phyloP scores from a whole-genome alignment of 108 stramenopile species.

The Skeletonema potamos region DNA sequence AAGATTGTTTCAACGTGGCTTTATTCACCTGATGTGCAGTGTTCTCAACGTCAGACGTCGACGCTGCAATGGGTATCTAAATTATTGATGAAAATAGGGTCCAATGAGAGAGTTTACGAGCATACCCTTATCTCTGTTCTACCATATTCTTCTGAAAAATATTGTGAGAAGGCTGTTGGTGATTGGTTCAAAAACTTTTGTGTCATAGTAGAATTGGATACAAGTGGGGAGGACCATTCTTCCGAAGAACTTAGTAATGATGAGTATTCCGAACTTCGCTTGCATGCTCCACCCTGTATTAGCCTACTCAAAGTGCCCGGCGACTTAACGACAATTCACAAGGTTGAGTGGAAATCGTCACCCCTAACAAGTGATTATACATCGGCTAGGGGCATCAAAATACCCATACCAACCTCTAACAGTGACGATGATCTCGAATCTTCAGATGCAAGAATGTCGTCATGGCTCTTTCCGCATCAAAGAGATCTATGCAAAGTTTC shows the following conservation, averaged over 20 bases:
- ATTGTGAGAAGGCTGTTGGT: not conserved
- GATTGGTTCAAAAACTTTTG: not conserved
- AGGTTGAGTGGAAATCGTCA: not conserved
- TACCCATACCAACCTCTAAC: not conserved
- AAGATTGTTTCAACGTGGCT: constrained; percentile 14
- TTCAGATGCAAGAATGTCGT: not conserved
- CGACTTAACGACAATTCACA: not conserved
- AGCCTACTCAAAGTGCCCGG: not conserved
- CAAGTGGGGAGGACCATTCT: not conserved
- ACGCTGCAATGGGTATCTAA: constrained; percentile 4
- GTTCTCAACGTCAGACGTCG: not conserved
- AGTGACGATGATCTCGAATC: not conserved
- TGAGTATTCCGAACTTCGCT: not conserved
- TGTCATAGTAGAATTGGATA: not conserved
- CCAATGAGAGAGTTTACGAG: constrained; percentile 12
- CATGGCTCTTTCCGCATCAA: constrained; percentile 26
- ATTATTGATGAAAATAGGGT: not conserved
- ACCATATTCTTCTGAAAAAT: not conserved
- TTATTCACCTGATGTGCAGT: not conserved
- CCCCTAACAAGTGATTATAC: not conserved
- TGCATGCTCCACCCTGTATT: constrained; percentile 7
- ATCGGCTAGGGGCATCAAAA: not conserved
- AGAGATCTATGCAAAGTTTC: constrained; percentile 5
- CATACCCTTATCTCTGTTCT: constrained; percentile 1
- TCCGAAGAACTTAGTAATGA: not conserved